Base-by-base conservation (phyloP, 2,329 filamentous ascomycete species). In the Fusarium citri region DNA sequence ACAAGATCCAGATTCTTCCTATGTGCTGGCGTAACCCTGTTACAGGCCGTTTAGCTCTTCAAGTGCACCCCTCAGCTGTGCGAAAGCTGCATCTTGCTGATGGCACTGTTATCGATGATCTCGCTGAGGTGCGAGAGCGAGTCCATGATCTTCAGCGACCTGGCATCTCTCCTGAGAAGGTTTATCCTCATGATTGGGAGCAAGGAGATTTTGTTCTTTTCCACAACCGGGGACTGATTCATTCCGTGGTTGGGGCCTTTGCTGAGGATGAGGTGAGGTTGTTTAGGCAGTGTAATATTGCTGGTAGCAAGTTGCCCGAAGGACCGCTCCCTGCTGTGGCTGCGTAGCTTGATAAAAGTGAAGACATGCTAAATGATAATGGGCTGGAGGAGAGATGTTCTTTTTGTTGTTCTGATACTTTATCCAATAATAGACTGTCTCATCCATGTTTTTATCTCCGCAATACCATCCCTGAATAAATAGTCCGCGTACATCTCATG, bases 271-370 rank as follows among this genome's bases (percentile, higher is more conserved):
- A 94, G 81, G 88, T 94, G 31, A 81, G 92, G 46, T 77, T 94
- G 64, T 94, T 94, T 76, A 82, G 92, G 67, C 92, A 94, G 82
- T 94, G 92, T 80, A 94, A 94, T 77, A 83, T 94, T 78, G 91
- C 92, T n/a, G 89, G 86, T 5, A 91, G 86, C 63, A 79, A 85
- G 66, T 77, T 86, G 40, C 88, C 88, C 10, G 74, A 85, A 54
- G 88, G 87, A 0, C 86, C 87, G 5, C 20, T 42, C 5, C 6
- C 41, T 14, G 37, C 51, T 10, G 42, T 46, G 8, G 22, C 46
- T 45, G 16, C 57, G 4, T 69, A 65, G 28, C 31, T 37, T 37
- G 16, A 37, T 11, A 30, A 30, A 18, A 37, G 31, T 10, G 1
- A 37, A 37, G 9, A 16, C 16, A 10, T 6, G 31, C 31, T 37